These are phyloP conservation scores for Suillus cothurnatus DNA, from an alignment of 768 basidiomycete species.

Conservation along the genomic window DNA sequence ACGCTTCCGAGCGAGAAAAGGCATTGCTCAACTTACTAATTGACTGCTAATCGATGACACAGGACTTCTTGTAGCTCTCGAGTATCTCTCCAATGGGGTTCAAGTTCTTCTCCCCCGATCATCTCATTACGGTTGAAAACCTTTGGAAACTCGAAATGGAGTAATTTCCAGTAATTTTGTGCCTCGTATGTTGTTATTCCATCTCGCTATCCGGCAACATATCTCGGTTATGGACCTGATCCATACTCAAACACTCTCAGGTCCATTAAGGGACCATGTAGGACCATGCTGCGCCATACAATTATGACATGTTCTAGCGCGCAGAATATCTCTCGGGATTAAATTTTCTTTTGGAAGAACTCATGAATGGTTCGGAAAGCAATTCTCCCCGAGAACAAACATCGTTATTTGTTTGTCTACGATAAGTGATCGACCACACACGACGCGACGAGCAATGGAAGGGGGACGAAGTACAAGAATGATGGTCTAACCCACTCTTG, in stretches of 20 bases:
- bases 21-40: conserved; percentile 38
- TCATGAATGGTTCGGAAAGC: conserved; percentile 27
- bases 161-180: conserved; percentile 18
- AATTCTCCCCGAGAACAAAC: conserved; percentile 28
- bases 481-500: conserved; percentile 2
- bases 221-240: conserved; percentile 26
- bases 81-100: conserved; percentile 18
- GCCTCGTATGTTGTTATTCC: conserved; percentile 32
- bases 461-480: conserved; percentile 9
- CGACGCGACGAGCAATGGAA: conserved; percentile 39
- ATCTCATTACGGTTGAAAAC: conserved; percentile 13
- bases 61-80: conserved; percentile 12
- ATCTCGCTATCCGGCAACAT: conserved; percentile 27
- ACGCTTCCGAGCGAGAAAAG: conserved; percentile 22
- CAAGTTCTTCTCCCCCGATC: conserved; percentile 24
- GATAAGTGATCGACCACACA: conserved; percentile 29
- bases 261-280: conserved; percentile 34
- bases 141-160: conserved; percentile 12
- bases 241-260: conserved; percentile 23
- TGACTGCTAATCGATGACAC: conserved; percentile 19
- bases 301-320: conserved; percentile 27
- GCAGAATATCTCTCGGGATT: conserved; percentile 24
- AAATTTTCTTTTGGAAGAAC: conserved; percentile 24
- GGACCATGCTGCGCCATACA: conserved; percentile 26
- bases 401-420: conserved; percentile 21